These are phyloP conservation scores for Annulohypoxylon bovei DNA, from an alignment of 495 filamentous ascomycete species.

Conservation along the genomic window DNA sequence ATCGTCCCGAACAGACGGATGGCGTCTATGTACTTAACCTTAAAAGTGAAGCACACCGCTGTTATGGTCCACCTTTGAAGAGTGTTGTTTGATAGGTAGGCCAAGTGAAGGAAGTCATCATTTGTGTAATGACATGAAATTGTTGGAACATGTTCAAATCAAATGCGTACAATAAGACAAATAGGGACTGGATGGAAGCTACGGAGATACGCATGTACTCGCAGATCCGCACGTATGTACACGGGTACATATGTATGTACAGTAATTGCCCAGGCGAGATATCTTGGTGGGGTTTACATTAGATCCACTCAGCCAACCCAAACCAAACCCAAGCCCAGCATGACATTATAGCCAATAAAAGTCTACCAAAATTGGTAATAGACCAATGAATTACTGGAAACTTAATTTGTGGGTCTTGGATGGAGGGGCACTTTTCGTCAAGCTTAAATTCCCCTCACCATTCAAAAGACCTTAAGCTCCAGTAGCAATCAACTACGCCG, in stretches of 20 bases:
- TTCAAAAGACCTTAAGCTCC: slow-evolving; percentile 36
- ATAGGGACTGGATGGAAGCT: not conserved
- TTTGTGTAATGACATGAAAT: not conserved
- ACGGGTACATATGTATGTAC: slow-evolving; percentile 5
- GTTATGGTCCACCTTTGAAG: not conserved
- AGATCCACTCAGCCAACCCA: slow-evolving; percentile 18
- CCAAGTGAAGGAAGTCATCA: not conserved
- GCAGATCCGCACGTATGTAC: not conserved
- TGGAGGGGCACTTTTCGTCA: slow-evolving; percentile 42
- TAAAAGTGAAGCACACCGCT: slow-evolving; percentile 24
- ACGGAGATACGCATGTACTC: slow-evolving; percentile 3
- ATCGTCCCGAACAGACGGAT: not conserved
- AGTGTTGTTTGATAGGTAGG: slow-evolving; percentile 9
- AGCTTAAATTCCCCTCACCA: slow-evolving; percentile 40
- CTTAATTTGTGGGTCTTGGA: slow-evolving; percentile 22
- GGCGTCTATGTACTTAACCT: not conserved
- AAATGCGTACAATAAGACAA: not conserved
- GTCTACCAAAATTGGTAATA: slow-evolving; percentile 11
- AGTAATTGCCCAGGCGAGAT: slow-evolving; percentile 4
- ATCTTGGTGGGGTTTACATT: slow-evolving; percentile 9
- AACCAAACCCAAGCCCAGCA: slow-evolving; percentile 1
- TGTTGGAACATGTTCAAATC: not conserved
- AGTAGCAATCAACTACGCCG: slow-evolving; percentile 21
- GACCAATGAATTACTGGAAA: slow-evolving; percentile 13
- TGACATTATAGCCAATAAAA: slow-evolving; percentile 24